Percentiles rank a stretch among this genome's conserved stretches.
phyloP scores from a whole-genome alignment of 139 green algal species.

The Chlamydomonas sp. region DNA sequence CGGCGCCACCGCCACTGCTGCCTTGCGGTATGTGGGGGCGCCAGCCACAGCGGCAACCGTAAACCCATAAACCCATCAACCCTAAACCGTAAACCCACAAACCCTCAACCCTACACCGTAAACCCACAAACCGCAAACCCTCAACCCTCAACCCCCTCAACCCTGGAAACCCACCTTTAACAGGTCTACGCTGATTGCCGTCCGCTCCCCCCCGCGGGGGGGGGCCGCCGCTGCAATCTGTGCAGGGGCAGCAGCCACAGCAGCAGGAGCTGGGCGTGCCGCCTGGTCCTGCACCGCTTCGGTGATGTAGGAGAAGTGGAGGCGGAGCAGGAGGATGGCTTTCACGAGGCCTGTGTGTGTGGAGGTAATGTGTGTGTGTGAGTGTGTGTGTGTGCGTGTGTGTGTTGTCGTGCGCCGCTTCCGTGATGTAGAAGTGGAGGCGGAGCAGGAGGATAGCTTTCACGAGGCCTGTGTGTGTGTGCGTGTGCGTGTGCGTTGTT shows the following conservation, averaged over 20 bases:
- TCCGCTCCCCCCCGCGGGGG: not conserved
- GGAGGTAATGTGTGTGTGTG: too few relatives aligned
- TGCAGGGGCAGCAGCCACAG: not conserved
- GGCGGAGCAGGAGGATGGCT: constrained; percentile 22
- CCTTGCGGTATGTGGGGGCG: not conserved
- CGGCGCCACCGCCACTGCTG: not conserved
- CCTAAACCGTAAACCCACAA: not conserved
- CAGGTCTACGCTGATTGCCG: not conserved
- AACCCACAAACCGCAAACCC: not conserved
- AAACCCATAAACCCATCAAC: not conserved
- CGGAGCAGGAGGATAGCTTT: constrained; percentile 21
- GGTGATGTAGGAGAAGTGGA: constrained; percentile 28
- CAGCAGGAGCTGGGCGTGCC: not conserved
- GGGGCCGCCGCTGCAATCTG: constrained; percentile 5
- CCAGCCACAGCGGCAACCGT: too few relatives aligned
- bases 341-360: too few relatives aligned
- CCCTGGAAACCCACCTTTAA: not conserved
- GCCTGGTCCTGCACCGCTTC: constrained; percentile 31
- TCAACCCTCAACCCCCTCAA: not conserved
- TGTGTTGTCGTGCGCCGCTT: constrained; percentile 33
- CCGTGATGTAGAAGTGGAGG: constrained; percentile 33
- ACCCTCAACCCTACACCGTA: not conserved
- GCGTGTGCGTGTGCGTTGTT: too few relatives aligned
- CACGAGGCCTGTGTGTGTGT: too few relatives aligned
- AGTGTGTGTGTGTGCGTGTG: too few relatives aligned